Evolutionary conservation across 108 stramenopile genomes (phyloP).

Genomic region (Cyclotella atomus): DNA sequence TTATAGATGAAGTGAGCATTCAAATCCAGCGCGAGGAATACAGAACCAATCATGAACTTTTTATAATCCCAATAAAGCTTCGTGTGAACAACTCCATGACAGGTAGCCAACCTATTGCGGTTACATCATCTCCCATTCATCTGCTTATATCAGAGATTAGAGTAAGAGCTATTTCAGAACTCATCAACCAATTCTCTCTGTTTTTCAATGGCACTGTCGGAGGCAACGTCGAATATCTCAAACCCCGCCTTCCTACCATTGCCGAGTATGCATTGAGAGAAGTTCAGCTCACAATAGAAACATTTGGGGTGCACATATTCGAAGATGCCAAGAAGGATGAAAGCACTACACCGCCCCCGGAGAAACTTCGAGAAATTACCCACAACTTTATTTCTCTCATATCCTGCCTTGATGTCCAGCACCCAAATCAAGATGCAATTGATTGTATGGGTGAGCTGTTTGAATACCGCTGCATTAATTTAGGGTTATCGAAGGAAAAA

Average conservation of each 20-base stretch:
- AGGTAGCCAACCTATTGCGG: not conserved
- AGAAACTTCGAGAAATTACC: constrained; percentile 52
- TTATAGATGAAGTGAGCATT: no score
- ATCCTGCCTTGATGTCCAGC: constrained; percentile 65
- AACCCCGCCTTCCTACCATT: constrained; percentile 16
- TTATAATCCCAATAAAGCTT: not conserved
- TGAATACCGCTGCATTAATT: constrained; percentile 54
- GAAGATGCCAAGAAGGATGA: not conserved
- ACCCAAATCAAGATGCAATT: constrained; percentile 63
- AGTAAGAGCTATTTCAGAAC: constrained; percentile 6
- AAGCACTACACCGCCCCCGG: not conserved
- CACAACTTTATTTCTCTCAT: constrained; percentile 56
- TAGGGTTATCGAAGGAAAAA: constrained; percentile 57
- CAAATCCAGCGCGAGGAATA: no score
- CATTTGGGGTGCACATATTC: constrained; percentile 19
- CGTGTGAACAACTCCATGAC: no score
- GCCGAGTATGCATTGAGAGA: constrained; percentile 13
- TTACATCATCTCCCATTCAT: constrained; percentile 6
- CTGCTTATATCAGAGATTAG: constrained; percentile 34
- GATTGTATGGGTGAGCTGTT: constrained; percentile 65
- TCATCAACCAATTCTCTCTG: constrained; percentile 1
- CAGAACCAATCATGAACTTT: no score
- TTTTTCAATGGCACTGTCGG: not conserved
- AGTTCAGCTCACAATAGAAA: constrained; percentile 18
- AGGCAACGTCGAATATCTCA: not conserved